Evolutionary conservation across 2,329 filamentous ascomycete species (phyloP).

Genomic region (Diplodia seriata): DNA sequence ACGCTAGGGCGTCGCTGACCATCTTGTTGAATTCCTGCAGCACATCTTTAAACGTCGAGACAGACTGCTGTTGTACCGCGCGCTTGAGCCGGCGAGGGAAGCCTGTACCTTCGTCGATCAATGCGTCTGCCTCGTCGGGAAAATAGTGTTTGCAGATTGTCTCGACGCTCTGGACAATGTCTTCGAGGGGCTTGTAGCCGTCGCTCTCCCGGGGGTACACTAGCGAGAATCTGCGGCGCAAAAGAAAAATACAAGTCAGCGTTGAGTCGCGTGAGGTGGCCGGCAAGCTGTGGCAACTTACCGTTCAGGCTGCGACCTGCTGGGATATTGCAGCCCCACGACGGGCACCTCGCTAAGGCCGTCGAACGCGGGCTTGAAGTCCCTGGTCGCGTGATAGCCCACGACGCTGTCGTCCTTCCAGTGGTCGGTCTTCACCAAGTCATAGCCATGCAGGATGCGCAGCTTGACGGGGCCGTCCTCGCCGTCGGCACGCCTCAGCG

Average conservation of each 20-base stretch:
- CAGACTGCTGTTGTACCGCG: slow-evolving; percentile 70
- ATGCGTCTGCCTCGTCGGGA: slow-evolving; percentile 68
- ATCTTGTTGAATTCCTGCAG: slow-evolving; percentile 79
- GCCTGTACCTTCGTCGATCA: slow-evolving; percentile 75
- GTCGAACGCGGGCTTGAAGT: slow-evolving; percentile 61
- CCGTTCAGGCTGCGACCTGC: slow-evolving; percentile 71
- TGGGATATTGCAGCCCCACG: slow-evolving; percentile 85
- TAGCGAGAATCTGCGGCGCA: slow-evolving; percentile 68
- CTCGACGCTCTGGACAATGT: slow-evolving; percentile 64
- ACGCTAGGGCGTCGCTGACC: slow-evolving; percentile 68
- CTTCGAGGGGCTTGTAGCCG: slow-evolving; percentile 68
- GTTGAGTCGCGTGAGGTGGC: slow-evolving; percentile 37
- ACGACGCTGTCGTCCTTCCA: slow-evolving; percentile 34
- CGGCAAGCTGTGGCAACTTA: slow-evolving; percentile 49
- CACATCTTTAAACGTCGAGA: slow-evolving; percentile 73
- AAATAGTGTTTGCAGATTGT: slow-evolving; percentile 77
- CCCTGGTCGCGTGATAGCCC: slow-evolving; percentile 41
- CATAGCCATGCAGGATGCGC: slow-evolving; percentile 50
- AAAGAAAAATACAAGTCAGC: slow-evolving; percentile 30
- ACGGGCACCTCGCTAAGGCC: slow-evolving; percentile 52
- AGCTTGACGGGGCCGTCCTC: slow-evolving; percentile 35
- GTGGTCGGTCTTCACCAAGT: slow-evolving; percentile 50
- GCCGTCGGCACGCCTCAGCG: slow-evolving; percentile 33
- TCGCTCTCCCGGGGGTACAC: slow-evolving; percentile 78
- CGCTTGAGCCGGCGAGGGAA: slow-evolving; percentile 79